Evolutionary conservation across 2,329 filamentous ascomycete genomes (phyloP), one percentile per base, ranked within the genome.

Genomic region (Macrophomina phaseolina): DNA sequence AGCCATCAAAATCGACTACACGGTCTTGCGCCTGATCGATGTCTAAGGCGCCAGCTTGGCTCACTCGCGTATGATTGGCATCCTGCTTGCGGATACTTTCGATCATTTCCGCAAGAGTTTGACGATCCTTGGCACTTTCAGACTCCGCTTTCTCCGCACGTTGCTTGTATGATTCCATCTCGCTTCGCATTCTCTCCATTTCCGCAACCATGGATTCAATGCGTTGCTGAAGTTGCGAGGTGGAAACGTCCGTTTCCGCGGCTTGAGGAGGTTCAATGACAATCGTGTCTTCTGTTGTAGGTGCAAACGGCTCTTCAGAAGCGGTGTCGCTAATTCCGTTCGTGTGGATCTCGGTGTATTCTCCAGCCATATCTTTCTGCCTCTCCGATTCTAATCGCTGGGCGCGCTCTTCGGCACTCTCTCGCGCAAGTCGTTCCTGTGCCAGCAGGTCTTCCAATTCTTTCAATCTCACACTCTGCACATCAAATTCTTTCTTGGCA

Each of bases 71-170:
- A 70, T 76, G 80, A 36, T 82, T 84, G 70, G 86, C 87, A 71
- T 89, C 88, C 71, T 93, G 89, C 72, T 83, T 85, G 64, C 93
- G 88, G 66, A 97, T 90, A 70, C 90, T 90, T 72, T 92, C 84
- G 12, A 97, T 89, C 92, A 98, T 95, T 75, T 97, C 92, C 1
- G 91, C 90, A 52, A 99, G 81, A 1, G 90, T 90, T 77, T 91
- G 90, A 65, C 90, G 89, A 64, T 89, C 88, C 49, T 87, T 84
- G 65, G 90, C 88, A 53, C 90, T 87, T 72, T 97, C 93, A 8
- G 86, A 82, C 76, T 98, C 94, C 3, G 93, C 94, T 67, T 83
- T 85, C 77, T 97, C 91, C 8, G 93, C 93, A 36, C 92, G 89
- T 66, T 87, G 82, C 73, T 90, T 90, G 81, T 92, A 97, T 6